phyloP scores from a whole-genome alignment of 768 basidiomycete species.

The Clathrus columnatus region DNA sequence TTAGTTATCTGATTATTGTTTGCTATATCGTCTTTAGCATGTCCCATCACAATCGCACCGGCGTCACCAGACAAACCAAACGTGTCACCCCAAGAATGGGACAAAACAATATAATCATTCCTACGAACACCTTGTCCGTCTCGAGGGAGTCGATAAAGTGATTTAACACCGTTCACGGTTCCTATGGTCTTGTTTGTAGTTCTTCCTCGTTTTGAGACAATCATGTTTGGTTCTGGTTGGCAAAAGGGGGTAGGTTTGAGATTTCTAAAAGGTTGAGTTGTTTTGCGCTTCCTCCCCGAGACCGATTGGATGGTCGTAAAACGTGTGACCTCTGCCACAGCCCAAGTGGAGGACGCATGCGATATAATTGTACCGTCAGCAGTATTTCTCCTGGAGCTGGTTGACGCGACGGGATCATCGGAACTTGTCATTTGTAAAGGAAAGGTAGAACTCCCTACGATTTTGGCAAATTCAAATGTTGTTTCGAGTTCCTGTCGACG shows the following conservation, averaged over 20 bases:
- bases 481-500: background rate
- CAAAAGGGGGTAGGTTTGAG: background rate
- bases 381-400: background rate
- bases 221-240: background rate
- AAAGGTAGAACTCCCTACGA: background rate
- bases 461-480: background rate
- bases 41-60: background rate
- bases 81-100: background rate
- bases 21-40: background rate
- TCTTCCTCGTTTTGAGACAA: background rate
- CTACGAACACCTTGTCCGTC: conserved; percentile 1
- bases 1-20: background rate
- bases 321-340: conserved; percentile 3
- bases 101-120: background rate
- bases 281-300: background rate
- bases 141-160: conserved; percentile 2
- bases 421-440: background rate
- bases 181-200: conserved; percentile 1
- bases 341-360: background rate
- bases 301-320: background rate
- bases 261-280: background rate
- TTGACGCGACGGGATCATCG: background rate
- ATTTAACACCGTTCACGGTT: conserved; percentile 3
- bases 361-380: background rate
- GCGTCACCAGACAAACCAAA: conserved; percentile 1